Evolutionary conservation across 495 filamentous ascomycete species (phyloP), one percentile per base, ranked within the genome.

Genomic region (Neurospora terricola): DNA sequence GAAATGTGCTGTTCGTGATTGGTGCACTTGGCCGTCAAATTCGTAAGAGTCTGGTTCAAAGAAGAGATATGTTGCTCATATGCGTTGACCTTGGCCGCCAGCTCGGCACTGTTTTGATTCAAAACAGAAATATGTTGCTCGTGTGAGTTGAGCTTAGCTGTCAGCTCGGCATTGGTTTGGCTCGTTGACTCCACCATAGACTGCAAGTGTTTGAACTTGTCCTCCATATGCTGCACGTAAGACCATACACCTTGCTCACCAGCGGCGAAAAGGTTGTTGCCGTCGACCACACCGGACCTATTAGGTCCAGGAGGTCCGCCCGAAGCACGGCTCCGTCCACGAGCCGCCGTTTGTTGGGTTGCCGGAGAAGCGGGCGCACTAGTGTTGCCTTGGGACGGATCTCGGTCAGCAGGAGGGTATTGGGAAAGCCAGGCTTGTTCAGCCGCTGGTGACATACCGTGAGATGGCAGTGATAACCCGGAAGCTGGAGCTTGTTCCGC

Each of bases 161-260:
- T 38, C 68, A 84, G 74, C 69, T 82, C 77, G 12, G 78, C 72
- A 21, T 75, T 73, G 71, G 16, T 73, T 48, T 75, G 75, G 38
- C 45, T 72, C 23, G 73, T 73, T 2, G 69, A 75, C 8, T 77
- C 75, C 23, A 83, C 73, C 70, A 83, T 78, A 10, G 81, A 78
- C 10, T 75, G 74, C 43, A 84, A 77, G 34, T 77, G 72, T 70
- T 84, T 83, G 14, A 87, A 77, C 75, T 82, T 80, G 4, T 84
- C 84, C 45, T 88, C 86, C 14, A 88, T 79, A n/a, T 78, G 80
- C 43, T 86, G 84, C 66, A 87, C 82, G 75, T 87, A 87, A 5
- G 82, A 73, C 84, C 82, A 86, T 11, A 88, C 73, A 21, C 80
- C 80, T 66, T 81, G 80, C 38, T 87, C 86, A 27, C 43, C 72